Evolutionary conservation across 208 protist genomes (phyloP).

Genomic region (Acanthamoeba sp.): DNA sequence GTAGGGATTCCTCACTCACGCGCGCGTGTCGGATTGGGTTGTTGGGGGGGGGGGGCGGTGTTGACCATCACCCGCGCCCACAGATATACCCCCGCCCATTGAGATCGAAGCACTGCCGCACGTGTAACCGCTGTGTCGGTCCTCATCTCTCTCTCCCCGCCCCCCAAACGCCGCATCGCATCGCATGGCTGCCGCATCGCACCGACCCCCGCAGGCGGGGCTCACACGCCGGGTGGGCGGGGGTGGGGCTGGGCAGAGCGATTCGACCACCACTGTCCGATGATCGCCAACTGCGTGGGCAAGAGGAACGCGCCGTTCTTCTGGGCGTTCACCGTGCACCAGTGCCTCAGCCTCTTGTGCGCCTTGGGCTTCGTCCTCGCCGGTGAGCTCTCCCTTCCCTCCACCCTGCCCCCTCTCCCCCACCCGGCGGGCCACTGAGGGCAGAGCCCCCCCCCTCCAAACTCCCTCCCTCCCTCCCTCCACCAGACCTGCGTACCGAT

Average conservation of each 20-base stretch:
- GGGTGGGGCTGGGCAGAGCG: too few species aligned
- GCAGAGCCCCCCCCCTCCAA: background rate
- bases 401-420: background rate
- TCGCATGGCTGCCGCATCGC: too few species aligned
- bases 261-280: background rate
- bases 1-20: too few species aligned
- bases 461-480: too few species aligned
- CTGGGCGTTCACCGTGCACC: background rate
- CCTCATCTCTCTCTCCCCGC: background rate
- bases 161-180: background rate
- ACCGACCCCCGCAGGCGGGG: too few species aligned
- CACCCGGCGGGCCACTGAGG: background rate
- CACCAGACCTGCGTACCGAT: background rate
- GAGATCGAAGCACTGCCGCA: background rate
- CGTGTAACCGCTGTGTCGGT: background rate
- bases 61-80: too few species aligned
- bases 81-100: background rate
- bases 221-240: too few species aligned
- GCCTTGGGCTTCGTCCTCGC: background rate
- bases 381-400: background rate
- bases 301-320: background rate
- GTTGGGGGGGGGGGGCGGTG: background rate
- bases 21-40: background rate
- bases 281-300: constrained; percentile 18
- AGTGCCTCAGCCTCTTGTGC: background rate